Base-by-base conservation (phyloP, 225 moss, liverwort and hornwort genomes). In the Polytrichum commune region DNA sequence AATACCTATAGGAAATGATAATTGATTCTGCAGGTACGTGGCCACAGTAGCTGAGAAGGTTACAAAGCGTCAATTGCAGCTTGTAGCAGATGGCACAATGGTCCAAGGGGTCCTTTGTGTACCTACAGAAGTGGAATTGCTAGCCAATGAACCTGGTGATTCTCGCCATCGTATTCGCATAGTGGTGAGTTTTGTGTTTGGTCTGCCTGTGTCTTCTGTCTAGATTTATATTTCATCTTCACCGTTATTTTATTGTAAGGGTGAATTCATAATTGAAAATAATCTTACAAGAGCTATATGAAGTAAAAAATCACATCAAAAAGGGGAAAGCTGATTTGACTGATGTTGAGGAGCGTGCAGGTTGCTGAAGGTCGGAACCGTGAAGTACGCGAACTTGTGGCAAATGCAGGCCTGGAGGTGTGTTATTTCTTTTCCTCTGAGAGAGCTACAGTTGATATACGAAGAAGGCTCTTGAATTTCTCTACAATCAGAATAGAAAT, bases 301-400 rank as follows among this genome's bases (percentile, higher is more conserved):
- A 13, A 16, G 46, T 46, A 16, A 46, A 46, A 7, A 46, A 46
- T 16, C 16, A 46, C 46, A 46, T 46, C 46, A 16, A 3, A 46
- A 16, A 46, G 16, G 46, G 46, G 46, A 4, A 46, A 46, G 46
- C 13, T 16, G 46, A 46, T 46, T 46, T 13, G 13, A 13, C 46
- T 46, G 46, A 46, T 46, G 46, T 13, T 46, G 46, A 46, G 16
- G 46, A 46, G 46, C 2, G 13, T 83, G 88, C 75, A 98, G 98
- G 98, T 98, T 68, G 84, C 87, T 76, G 98, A 98, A 80, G 93
- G 95, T 9, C 95, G 95, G 69, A 98, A 98, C 76, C 98, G 92
- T 82, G 98, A 98, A 90, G 98, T 98, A 29, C 91, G 98, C 32
- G 83, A 90, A 64, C 88, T 98, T 69, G 89, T 98, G 73, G 93